phyloP scores from a whole-genome alignment of 257 asterid genomes.

The Scutellaria baicalensis region DNA sequence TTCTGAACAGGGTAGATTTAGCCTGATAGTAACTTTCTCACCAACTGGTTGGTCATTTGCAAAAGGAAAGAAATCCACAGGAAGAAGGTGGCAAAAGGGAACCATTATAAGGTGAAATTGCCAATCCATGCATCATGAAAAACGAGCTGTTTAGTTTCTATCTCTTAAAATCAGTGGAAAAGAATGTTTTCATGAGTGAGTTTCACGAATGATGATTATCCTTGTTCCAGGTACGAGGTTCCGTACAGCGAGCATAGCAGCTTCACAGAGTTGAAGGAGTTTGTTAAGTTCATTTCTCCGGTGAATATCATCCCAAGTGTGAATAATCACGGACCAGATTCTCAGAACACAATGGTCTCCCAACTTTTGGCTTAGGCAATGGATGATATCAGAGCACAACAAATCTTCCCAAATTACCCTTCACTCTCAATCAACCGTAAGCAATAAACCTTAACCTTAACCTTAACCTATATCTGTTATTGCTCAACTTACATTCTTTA shows the following conservation, averaged over 20 bases:
- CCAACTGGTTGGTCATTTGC: constrained; percentile 97
- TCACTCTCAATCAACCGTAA: background rate
- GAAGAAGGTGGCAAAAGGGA: constrained; percentile 93
- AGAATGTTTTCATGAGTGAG: too few species aligned
- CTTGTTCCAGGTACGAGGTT: constrained; percentile 73
- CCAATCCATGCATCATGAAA: background rate
- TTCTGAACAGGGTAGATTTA: constrained; percentile 50
- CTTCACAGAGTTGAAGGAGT: constrained; percentile 79
- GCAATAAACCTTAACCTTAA: too few species aligned
- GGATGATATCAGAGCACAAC: background rate
- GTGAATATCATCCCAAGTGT: constrained; percentile 77
- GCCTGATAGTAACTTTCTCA: constrained; percentile 73
- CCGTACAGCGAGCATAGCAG: constrained; percentile 96
- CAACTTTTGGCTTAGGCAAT: constrained; percentile 44
- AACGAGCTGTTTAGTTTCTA: too few species aligned
- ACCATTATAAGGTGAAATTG: constrained; percentile 71
- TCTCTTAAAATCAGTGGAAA: too few species aligned
- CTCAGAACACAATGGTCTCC: constrained; percentile 65
- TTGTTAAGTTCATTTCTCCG: constrained; percentile 72
- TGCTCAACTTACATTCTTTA: too few species aligned
- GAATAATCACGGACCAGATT: constrained; percentile 70
- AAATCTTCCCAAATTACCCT: background rate
- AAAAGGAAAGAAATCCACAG: constrained; percentile 81
- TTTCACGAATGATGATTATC: background rate
- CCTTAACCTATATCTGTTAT: too few species aligned